Evolutionary conservation across 805 yeast genomes (phyloP).

Genomic region (Alloascoidea hylecoeti): DNA sequence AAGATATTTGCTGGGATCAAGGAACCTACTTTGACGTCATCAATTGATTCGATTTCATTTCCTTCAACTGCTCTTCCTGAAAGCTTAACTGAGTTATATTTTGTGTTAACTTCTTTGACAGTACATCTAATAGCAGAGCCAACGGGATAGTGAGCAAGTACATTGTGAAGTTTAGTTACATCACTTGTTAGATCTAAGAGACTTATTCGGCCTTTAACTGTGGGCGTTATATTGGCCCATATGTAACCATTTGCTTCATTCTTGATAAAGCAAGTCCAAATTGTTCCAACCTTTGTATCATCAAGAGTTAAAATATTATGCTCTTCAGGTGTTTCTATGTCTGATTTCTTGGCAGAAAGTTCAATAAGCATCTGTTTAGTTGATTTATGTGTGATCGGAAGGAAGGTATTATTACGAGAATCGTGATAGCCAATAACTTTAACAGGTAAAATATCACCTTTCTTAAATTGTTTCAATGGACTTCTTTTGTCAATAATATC

Average conservation of each 20-base stretch:
- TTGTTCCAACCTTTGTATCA: conserved; percentile 33
- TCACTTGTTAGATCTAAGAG: conserved; percentile 49
- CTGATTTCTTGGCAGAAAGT: conserved; percentile 38
- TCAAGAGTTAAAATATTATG: conserved; percentile 21
- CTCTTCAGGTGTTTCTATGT: conserved; percentile 15
- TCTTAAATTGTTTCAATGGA: conserved; percentile 43
- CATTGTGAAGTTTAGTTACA: conserved; percentile 24
- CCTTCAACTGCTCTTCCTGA: conserved; percentile 26
- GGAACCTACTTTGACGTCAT: conserved; percentile 39
- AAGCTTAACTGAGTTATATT: conserved; percentile 33
- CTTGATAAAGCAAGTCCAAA: conserved; percentile 48
- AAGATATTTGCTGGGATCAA: conserved; percentile 48
- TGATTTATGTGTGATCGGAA: conserved; percentile 47
- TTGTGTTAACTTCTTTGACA: conserved; percentile 38
- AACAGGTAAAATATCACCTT: conserved; percentile 44
- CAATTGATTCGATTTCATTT: conserved; percentile 22
- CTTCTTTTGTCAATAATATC: conserved; percentile 42
- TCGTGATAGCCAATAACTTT: conserved; percentile 70
- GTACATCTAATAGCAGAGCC: conserved; percentile 56
- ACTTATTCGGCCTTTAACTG: conserved; percentile 51
- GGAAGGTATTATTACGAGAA: conserved; percentile 47
- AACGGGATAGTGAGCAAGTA: conserved; percentile 48
- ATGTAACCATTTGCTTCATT: conserved; percentile 43
- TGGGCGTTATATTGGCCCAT: conserved; percentile 61
- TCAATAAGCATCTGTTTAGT: conserved; percentile 48